These are phyloP conservation scores for Cephaloascus fragrans DNA, from an alignment of 805 yeast genomes.

Conservation along the genomic window DNA sequence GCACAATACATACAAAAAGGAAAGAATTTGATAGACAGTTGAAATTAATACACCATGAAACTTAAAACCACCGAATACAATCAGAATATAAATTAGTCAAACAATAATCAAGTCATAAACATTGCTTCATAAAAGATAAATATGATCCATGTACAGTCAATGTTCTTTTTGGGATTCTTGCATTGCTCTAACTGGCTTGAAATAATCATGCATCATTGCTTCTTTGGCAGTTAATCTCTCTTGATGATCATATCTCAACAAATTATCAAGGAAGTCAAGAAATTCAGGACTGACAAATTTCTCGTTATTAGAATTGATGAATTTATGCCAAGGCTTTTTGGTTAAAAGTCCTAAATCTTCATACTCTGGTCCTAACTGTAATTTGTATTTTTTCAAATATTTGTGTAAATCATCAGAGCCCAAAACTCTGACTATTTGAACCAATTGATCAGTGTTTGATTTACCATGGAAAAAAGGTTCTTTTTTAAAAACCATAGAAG, in stretches of 20 bases:
- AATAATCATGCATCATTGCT: conserved; percentile 72
- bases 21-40: background rate
- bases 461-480: conserved; percentile 93
- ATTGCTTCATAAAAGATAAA: background rate
- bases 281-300: conserved; percentile 43
- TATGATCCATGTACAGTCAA: background rate
- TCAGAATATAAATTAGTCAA: too few relatives aligned
- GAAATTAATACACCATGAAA: background rate
- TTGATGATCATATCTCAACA: conserved; percentile 79
- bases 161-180: background rate
- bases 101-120: too few relatives aligned
- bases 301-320: conserved; percentile 45
- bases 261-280: conserved; percentile 61
- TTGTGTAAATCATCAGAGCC: conserved; percentile 70
- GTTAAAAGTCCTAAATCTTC: conserved; percentile 65
- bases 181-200: conserved; percentile 19
- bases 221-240: conserved; percentile 82
- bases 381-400: conserved; percentile 60
- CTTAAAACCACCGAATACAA: background rate
- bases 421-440: conserved; percentile 78
- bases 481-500: conserved; percentile 77
- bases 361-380: conserved; percentile 66
- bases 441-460: conserved; percentile 85
- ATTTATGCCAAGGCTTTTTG: conserved; percentile 58
- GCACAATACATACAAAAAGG: background rate